Evolutionary conservation across 2,329 filamentous ascomycete species (phyloP).

Genomic region (Periconia macrospinosa): DNA sequence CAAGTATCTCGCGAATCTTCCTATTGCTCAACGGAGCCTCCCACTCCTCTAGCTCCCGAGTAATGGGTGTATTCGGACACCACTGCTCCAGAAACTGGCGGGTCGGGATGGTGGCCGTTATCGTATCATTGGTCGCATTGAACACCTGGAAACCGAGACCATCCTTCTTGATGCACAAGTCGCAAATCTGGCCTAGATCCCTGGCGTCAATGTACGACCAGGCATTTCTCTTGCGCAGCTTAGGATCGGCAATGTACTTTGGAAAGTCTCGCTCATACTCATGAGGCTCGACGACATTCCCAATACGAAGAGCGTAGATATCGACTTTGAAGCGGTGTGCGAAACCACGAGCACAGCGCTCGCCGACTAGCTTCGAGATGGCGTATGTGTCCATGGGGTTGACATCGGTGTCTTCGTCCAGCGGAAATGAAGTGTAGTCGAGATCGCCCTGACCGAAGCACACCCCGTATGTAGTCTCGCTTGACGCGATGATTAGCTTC

Average conservation of each 20-base stretch:
- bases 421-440: slow-evolving; percentile 60
- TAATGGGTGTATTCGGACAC: slow-evolving; percentile 55
- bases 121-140: slow-evolving; percentile 65
- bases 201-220: slow-evolving; percentile 67
- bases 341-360: slow-evolving; percentile 60
- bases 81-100: slow-evolving; percentile 55
- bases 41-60: slow-evolving; percentile 58
- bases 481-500: slow-evolving; percentile 64
- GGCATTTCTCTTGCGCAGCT: slow-evolving; percentile 58
- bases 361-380: slow-evolving; percentile 61
- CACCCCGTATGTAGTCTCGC: slow-evolving; percentile 64
- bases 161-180: slow-evolving; percentile 55
- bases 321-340: slow-evolving; percentile 58
- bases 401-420: slow-evolving; percentile 61
- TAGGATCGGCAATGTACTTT: slow-evolving; percentile 54
- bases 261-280: slow-evolving; percentile 61
- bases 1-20: slow-evolving; percentile 62
- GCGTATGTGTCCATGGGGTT: slow-evolving; percentile 66
- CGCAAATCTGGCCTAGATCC: slow-evolving; percentile 64
- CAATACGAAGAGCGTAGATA: slow-evolving; percentile 64
- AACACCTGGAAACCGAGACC: slow-evolving; percentile 65
- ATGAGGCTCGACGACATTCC: slow-evolving; percentile 63
- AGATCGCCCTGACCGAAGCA: slow-evolving; percentile 62
- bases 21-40: slow-evolving; percentile 64
- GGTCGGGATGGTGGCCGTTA: slow-evolving; percentile 58